Base-by-base conservation (phyloP, 225 moss, liverwort and hornwort species). In the Bryum argenteum region DNA sequence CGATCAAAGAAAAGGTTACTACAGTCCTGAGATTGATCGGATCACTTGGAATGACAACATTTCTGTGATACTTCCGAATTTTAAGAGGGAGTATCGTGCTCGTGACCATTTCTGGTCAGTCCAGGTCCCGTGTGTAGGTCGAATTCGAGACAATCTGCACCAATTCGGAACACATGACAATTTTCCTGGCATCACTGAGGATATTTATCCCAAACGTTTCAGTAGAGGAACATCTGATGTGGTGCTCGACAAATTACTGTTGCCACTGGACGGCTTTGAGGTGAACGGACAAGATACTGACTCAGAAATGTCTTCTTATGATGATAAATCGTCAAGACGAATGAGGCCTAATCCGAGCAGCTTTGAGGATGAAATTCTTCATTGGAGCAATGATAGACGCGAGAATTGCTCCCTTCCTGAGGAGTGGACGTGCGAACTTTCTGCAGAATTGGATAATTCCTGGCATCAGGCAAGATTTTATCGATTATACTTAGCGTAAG, bases 341-440 rank as follows among this genome's bases (percentile, higher is more conserved):
- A 72, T 60, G 56, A 70, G 72, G 62, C 62, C 26, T 23, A 61
- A 54, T 54, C 22, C 13, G 52, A 65, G 45, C 51, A 54, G 70
- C 66, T 72, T 69, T 66, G 75, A 72, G 53, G 24, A 74, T 37
- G 66, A 73, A 24, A 45, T 45, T 75, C 33, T 54, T 43, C 66
- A 70, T 42, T 70, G 53, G 69, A 65, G 69, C 48, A 78, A 51
- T 14, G 69, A 75, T 12, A 21, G 58, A 47, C 18, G 62, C 63
- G 65, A 75, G 58, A 54, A 64, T 26, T 24, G 38, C 58, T 19
- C 41, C 1, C 40, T 41, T 62, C 52, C 66, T 66, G 72, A 71
- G 28, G 58, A 65, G 69, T 78, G 78, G 75, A 42, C 60, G 37
- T 75, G 61, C 63, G 71, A 78, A 61, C 57, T 67, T 53, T 75